A percentile compares a stretch with the other conserved stretches of the same genome.
These are phyloP conservation scores for Fusarium drepaniforme DNA, from an alignment of 2,329 filamentous ascomycete species.

Conservation along the genomic window DNA sequence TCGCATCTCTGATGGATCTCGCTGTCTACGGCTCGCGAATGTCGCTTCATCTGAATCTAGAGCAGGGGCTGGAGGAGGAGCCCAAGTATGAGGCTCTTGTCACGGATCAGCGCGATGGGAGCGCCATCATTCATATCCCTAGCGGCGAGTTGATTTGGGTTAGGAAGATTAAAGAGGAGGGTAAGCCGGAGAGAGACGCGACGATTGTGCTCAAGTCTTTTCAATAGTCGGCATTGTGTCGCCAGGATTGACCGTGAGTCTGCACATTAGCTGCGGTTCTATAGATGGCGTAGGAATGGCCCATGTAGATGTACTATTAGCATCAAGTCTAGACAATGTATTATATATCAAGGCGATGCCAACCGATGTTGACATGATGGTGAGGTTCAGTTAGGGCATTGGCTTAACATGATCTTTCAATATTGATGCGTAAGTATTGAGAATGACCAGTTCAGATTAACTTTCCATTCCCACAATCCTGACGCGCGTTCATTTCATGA, in stretches of 20 bases:
- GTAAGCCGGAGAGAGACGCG: slow-evolving; percentile 45
- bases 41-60: slow-evolving; percentile 30
- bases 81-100: slow-evolving; percentile 12
- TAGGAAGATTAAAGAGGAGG: slow-evolving; percentile 49
- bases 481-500: slow-evolving; percentile 7
- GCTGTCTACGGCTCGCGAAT: slow-evolving; percentile 3
- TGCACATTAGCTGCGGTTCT: background rate
- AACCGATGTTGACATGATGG: background rate
- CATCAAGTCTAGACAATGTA: background rate
- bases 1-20: slow-evolving; percentile 18
- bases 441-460: background rate
- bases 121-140: slow-evolving; percentile 37
- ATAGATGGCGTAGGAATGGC: background rate
- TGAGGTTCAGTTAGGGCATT: background rate
- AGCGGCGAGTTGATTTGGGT: slow-evolving; percentile 44
- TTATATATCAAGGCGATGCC: background rate
- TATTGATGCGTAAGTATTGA: background rate
- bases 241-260: background rate
- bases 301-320: background rate
- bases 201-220: slow-evolving; percentile 37
- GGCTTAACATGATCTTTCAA: background rate
- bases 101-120: slow-evolving; percentile 31
- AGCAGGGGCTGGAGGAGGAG: background rate
- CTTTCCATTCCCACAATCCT: background rate
- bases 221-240: background rate